Base-by-base conservation (phyloP, 2,329 filamentous ascomycete genomes). In the Colletotrichum phormii region DNA sequence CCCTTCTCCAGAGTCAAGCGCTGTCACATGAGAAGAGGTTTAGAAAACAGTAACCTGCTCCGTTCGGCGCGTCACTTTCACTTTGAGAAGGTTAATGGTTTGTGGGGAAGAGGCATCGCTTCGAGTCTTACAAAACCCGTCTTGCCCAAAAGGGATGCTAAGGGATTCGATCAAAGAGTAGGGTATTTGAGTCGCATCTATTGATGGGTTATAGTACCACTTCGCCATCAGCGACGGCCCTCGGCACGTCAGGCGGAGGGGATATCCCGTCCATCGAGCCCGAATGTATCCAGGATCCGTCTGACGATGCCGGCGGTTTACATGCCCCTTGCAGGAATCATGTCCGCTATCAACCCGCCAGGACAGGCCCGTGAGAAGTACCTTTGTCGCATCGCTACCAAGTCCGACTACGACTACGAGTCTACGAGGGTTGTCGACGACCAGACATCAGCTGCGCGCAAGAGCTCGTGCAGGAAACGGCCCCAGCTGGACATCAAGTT, bases 1-100 rank as follows among this genome's bases (percentile, higher is more conserved):
- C 61, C 67, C 66, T 73, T 65, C 60, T 62, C 49, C 65, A 65
- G 71, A 71, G 60, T 55, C 71, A 73, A 65, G 67, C 66, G 60
- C 60, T 37, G 61, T 71, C 71, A 71, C 71, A 64, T 51, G 71
- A 35, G 12, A 54, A 33, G 31, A 13, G 22, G 42, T 8, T 42
- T 58, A 42, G 37, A 37, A 59, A 59, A 69, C 31, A 54, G 53
- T 37, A 53, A 51, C 5, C 63, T 57, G 49, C 64, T 54, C 57
- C 49, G 37, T 22, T 24, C 35, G 24, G 9, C 22, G 8, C 42
- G 24, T 65, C 42, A 54, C 31, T 37, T n/a, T 33, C 18, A 49
- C 15, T 18, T 66, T 55, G 24, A 67, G 15, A 54, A 31, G 31
- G 24, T 12, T 61, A 42, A 11, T 35, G 18, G 35, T 29, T 24